Base-by-base conservation (phyloP, 352 stramenopile species). In the Pythium phragmitis region DNA sequence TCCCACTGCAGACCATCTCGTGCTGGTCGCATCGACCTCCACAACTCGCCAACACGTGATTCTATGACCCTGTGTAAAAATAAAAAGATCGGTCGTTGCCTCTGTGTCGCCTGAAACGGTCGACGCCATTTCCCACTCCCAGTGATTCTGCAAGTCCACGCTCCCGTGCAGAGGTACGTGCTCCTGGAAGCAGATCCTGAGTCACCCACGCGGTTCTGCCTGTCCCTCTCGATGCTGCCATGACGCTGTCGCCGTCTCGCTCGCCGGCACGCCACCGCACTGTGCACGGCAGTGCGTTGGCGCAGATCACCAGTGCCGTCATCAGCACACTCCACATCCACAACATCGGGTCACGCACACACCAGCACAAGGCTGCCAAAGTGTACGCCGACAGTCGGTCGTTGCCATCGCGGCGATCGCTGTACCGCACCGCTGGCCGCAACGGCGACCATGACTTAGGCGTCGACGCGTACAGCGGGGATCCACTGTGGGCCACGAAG, bases 381-480 rank as follows among this genome's bases (percentile, higher is more conserved):
- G 57, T 70, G 3, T 52, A 58, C n/a, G 56, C 37, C 5, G 64
- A 70, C 43, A 70, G 55, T 33, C 56, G 51, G 1, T 21, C 42
- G 13, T 17, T 36, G 23, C 26, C 41, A 16, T 70, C 64, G 9
- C 49, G 51, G 11, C 64, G 64, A 14, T 70, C 64, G 19, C 47
- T 58, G 28, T 21, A 42, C 6, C 64, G 57, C 12, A 66, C 64
- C 3, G 56, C 65, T 4, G 64, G 57, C 23, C 57, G 58, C 9
- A 65, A 56, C 30, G 56, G 28, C 1, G 63, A 65, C 50, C 42
- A 34, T 30, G 26, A 30, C 26, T 5, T 30, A 2, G 61, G 63
- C n/a, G 17, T 23, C 8, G 16, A 26, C 42, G 42, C 42, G 42
- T 12, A 23, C 17, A 8, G n/a, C n/a, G 42, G 19, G 16, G 55